Evolutionary conservation across 768 basidiomycete species (phyloP).

Genomic region (Gloeophyllum trabeum): DNA sequence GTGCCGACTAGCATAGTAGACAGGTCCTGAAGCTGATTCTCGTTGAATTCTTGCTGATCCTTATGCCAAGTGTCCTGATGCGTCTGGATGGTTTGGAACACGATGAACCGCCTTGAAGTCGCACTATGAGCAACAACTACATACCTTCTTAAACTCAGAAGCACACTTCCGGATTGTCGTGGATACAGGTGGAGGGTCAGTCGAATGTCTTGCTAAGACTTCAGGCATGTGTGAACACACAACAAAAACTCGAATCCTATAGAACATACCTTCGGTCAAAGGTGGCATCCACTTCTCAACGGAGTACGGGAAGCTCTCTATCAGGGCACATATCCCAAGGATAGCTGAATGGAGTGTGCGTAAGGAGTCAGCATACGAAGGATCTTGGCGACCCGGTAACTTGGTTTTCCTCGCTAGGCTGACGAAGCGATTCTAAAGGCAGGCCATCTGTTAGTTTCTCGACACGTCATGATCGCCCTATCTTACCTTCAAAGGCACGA

Average conservation of each 20-base stretch:
- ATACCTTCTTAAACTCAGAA: slow-evolving; percentile 76
- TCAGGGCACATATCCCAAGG: slow-evolving; percentile 35
- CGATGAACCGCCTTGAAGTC: neutral
- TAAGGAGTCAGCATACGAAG: slow-evolving; percentile 61
- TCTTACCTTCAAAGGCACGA: slow-evolving; percentile 69
- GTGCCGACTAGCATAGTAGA: slow-evolving; percentile 86
- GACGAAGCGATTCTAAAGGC: slow-evolving; percentile 67
- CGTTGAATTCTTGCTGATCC: slow-evolving; percentile 78
- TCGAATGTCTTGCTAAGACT: slow-evolving; percentile 71
- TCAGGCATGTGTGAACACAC: slow-evolving; percentile 2
- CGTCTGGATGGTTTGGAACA: neutral
- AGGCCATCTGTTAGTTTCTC: too few relatives aligned
- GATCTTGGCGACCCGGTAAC: slow-evolving; percentile 60
- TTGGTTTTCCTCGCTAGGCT: slow-evolving; percentile 44
- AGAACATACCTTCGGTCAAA: slow-evolving; percentile 55
- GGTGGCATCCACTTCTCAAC: slow-evolving; percentile 45
- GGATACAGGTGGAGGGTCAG: slow-evolving; percentile 83
- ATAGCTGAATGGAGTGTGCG: slow-evolving; percentile 66
- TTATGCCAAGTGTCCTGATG: slow-evolving; percentile 83
- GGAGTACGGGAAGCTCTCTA: slow-evolving; percentile 48
- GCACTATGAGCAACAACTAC: slow-evolving; percentile 11
- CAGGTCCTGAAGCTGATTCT: slow-evolving; percentile 81
- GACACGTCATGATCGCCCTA: too few relatives aligned
- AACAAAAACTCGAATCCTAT: neutral
- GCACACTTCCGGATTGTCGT: slow-evolving; percentile 82